Evolutionary conservation across 2,329 filamentous ascomycete genomes (phyloP).

Genomic region (Fusarium avenaceum): DNA sequence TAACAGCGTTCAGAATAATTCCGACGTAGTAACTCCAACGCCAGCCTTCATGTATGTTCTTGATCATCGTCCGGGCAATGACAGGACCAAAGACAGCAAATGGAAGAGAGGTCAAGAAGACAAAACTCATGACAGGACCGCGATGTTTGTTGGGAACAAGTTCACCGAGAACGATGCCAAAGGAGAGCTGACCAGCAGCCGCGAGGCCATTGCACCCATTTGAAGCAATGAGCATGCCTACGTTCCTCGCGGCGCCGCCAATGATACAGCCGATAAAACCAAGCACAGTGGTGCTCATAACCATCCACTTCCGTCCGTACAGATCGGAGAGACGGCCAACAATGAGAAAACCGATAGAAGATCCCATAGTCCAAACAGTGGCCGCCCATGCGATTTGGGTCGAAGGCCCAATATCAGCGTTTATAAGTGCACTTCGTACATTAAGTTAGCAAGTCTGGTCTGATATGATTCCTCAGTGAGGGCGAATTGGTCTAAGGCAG

Average conservation of each 20-base stretch:
- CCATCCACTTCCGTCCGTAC: conserved; percentile 59
- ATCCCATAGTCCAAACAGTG: conserved; percentile 56
- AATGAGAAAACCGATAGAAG: conserved; percentile 57
- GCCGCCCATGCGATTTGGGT: conserved; percentile 52
- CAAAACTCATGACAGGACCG: conserved; percentile 54
- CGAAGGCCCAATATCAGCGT: conserved; percentile 52
- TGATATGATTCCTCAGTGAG: background rate
- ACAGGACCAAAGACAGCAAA: conserved; percentile 61
- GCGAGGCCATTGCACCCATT: conserved; percentile 57
- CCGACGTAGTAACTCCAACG: conserved; percentile 65
- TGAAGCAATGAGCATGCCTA: conserved; percentile 56
- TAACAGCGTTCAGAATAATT: conserved; percentile 59
- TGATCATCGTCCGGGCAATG: conserved; percentile 61
- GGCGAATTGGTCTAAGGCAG: background rate
- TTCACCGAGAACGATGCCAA: conserved; percentile 59
- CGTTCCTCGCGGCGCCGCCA: conserved; percentile 52
- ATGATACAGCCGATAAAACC: conserved; percentile 57
- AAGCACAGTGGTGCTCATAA: conserved; percentile 52
- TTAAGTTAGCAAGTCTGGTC: conserved; percentile 5
- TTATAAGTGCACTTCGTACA: conserved; percentile 47
- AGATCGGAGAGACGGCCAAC: conserved; percentile 60
- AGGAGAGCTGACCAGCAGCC: conserved; percentile 58
- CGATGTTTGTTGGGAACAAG: conserved; percentile 60
- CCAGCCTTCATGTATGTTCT: conserved; percentile 60
- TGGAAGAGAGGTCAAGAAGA: conserved; percentile 57